Percentiles rank a stretch among this genome's conserved stretches.
Evolutionary conservation across 352 stramenopile genomes (phyloP).

Genomic region (Thalassiosira mediterranea): DNA sequence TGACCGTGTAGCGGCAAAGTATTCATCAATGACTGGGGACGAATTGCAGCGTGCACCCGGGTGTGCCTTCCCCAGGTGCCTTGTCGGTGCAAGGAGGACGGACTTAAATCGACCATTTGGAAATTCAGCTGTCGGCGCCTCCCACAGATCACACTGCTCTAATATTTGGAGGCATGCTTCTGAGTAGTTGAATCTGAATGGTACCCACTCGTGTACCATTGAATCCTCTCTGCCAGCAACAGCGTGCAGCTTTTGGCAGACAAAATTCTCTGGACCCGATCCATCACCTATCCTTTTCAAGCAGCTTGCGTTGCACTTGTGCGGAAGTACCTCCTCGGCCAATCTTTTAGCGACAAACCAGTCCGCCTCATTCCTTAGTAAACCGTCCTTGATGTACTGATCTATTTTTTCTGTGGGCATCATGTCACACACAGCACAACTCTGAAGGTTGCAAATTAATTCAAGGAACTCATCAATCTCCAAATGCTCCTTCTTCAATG

Average conservation of each 20-base stretch:
- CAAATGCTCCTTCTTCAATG: slow-evolving; percentile 19
- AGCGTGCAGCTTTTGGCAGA: not conserved
- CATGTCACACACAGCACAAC: slow-evolving; percentile 22
- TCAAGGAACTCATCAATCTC: slow-evolving; percentile 24
- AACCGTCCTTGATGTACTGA: slow-evolving; percentile 7
- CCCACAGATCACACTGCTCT: slow-evolving; percentile 4
- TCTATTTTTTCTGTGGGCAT: slow-evolving; percentile 18
- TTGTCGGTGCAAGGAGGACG: slow-evolving; percentile 23
- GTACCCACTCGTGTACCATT: slow-evolving; percentile 1
- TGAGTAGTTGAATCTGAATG: slow-evolving; percentile 13
- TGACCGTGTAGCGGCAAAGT: slow-evolving; percentile 27
- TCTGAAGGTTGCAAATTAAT: slow-evolving; percentile 33
- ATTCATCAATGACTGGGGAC: slow-evolving; percentile 22
- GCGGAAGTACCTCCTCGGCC: slow-evolving; percentile 7
- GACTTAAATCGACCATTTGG: slow-evolving; percentile 17
- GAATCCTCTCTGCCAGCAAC: slow-evolving; percentile 7
- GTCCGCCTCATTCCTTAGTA: slow-evolving; percentile 8
- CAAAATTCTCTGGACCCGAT: slow-evolving; percentile 9
- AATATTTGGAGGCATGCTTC: slow-evolving; percentile 14
- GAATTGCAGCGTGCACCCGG: slow-evolving; percentile 32
- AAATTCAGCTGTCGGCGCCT: not conserved
- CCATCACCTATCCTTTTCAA: slow-evolving; percentile 1
- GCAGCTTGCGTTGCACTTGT: slow-evolving; percentile 13
- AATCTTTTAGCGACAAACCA: slow-evolving; percentile 1
- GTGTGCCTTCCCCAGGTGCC: slow-evolving; percentile 26